Evolutionary conservation across 192 early-diverging fungal species (phyloP).

Genomic region (Backusella tuberculispora): DNA sequence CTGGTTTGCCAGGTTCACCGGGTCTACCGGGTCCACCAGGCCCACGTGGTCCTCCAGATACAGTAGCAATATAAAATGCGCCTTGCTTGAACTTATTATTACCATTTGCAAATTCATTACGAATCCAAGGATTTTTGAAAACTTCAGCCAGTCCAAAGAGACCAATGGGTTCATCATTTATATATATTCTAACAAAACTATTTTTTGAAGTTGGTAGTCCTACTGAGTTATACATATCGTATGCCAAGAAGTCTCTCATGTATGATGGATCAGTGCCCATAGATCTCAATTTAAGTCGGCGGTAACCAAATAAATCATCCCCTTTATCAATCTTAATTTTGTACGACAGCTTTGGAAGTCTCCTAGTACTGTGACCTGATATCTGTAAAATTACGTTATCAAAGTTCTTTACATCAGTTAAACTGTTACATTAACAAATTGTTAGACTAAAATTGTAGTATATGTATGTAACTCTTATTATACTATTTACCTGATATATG

Average conservation of each 20-base stretch:
- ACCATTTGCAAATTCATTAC: conserved; percentile 35
- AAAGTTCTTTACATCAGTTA: not conserved
- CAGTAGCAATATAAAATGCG: not conserved
- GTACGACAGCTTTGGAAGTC: conserved; percentile 12
- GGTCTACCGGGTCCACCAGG: not conserved
- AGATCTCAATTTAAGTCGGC: conserved; percentile 7
- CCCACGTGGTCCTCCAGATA: not conserved
- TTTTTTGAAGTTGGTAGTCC: conserved; percentile 9
- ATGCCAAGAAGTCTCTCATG: conserved; percentile 10
- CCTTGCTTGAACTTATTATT: conserved; percentile 28
- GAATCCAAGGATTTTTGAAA: conserved; percentile 42
- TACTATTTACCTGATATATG: conserved; percentile 14
- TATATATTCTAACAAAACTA: not conserved
- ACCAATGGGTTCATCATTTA: conserved; percentile 8
- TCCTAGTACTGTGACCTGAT: not conserved
- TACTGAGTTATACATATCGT: conserved; percentile 4
- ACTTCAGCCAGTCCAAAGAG: conserved; percentile 24
- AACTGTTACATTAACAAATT: not conserved
- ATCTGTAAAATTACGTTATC: not conserved
- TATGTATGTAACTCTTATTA: not conserved
- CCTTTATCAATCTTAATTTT: conserved; percentile 11
- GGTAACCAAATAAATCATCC: not conserved
- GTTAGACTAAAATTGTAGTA: not conserved
- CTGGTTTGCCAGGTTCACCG: not conserved
- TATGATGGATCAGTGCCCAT: conserved; percentile 1